Evolutionary conservation across 495 filamentous ascomycete species (phyloP).

Genomic region (Annulohypoxylon moriforme): DNA sequence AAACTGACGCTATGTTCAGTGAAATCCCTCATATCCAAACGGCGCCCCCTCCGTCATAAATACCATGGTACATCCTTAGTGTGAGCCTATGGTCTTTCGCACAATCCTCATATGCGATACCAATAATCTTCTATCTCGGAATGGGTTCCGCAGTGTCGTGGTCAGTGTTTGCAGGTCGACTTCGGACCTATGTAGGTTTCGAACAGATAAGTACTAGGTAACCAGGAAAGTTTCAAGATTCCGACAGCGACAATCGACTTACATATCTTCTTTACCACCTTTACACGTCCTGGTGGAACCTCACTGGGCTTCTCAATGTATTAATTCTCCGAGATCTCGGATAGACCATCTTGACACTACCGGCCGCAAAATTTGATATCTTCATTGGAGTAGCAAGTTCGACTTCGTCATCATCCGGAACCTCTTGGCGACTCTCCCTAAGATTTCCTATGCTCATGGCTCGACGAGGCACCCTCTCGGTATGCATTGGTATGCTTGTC

Average conservation of each 20-base stretch:
- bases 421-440: background rate
- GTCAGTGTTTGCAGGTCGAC: background rate
- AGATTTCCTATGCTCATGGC: background rate
- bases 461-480: background rate
- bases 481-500: background rate
- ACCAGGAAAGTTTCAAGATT: background rate
- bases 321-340: slow-evolving; percentile 5
- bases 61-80: background rate
- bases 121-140: background rate
- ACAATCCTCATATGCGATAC: background rate
- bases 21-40: background rate
- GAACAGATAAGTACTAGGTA: background rate
- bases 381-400: slow-evolving; percentile 25
- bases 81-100: background rate
- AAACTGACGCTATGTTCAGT: background rate
- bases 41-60: background rate
- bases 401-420: slow-evolving; percentile 1
- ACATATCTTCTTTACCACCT: background rate
- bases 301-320: slow-evolving; percentile 3
- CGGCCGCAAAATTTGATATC: slow-evolving; percentile 34
- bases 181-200: background rate
- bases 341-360: slow-evolving; percentile 28
- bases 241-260: background rate
- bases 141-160: background rate
- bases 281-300: background rate